Evolutionary conservation across 352 stramenopile species (phyloP).

Genomic region (Phytophthora podocarpi): DNA sequence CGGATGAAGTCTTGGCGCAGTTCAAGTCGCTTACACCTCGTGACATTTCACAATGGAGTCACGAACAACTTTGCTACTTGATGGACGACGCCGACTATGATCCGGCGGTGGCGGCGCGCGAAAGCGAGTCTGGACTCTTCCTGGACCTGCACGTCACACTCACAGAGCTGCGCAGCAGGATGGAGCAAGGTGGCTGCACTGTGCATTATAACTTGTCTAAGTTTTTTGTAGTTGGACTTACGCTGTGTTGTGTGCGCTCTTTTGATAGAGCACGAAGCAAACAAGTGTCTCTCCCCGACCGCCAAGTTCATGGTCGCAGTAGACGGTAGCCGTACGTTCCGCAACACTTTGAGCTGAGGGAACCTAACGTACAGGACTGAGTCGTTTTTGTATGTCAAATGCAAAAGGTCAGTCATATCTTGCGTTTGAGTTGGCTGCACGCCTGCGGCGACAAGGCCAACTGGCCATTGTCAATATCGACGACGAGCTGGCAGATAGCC

Average conservation of each 20-base stretch:
- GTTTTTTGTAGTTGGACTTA: no score
- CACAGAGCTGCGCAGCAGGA: slow-evolving; percentile 32
- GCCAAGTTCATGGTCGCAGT: slow-evolving; percentile 59
- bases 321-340: slow-evolving; percentile 66
- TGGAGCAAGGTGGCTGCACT: slow-evolving; percentile 38
- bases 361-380: no score
- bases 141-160: slow-evolving; percentile 58
- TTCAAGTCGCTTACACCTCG: slow-evolving; percentile 29
- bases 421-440: slow-evolving; percentile 54
- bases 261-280: slow-evolving; percentile 53
- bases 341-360: no score
- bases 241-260: no score
- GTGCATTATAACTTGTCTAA: no score
- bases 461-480: slow-evolving; percentile 54
- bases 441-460: slow-evolving; percentile 52
- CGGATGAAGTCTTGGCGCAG: slow-evolving; percentile 41
- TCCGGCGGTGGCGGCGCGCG: slow-evolving; percentile 47
- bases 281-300: slow-evolving; percentile 46
- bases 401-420: slow-evolving; percentile 61
- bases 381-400: not conserved
- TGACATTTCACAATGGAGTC: slow-evolving; percentile 39
- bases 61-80: slow-evolving; percentile 54
- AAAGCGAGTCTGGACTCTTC: slow-evolving; percentile 70
- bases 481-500: slow-evolving; percentile 46
- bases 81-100: slow-evolving; percentile 66